Base-by-base conservation (phyloP, 2,329 filamentous ascomycete species). In the Canariomyces notabilis region DNA sequence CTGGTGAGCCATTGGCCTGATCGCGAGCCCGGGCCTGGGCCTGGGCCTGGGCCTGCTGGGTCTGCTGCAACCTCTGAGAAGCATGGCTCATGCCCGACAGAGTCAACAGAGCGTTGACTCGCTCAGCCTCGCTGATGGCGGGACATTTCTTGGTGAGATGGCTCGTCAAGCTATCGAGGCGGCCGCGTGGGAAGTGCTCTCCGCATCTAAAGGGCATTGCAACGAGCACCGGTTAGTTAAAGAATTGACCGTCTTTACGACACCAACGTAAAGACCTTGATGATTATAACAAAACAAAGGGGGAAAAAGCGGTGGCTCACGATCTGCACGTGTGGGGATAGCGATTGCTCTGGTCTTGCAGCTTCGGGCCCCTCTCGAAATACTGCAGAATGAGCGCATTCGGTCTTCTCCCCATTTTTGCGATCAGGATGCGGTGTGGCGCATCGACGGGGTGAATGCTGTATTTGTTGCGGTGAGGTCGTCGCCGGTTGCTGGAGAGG, bases 241-340 rank as follows among this genome's bases (percentile, higher is more conserved):
- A n/a, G n/a, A n/a, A n/a, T n/a, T n/a, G n/a, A n/a, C n/a, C n/a
- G n/a, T n/a, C n/a, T n/a, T n/a, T n/a, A n/a, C n/a, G n/a, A n/a
- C n/a, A n/a, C n/a, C n/a, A n/a, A n/a, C n/a, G n/a, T n/a, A n/a
- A n/a, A n/a, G n/a, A n/a, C n/a, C n/a, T 26, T 34, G 26, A 18
- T 40, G 19, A 39, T 22, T 21, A 26, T 12, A 39, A 21, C 16
- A 32, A 35, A n/a, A 39, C 26, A 15, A 20, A 34, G 26, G 22
- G 12, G 5, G 21, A 44, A 42, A 38, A 46, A 50, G 36, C 44
- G 49, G 54, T 42, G 38, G 32, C 55, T 55, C 50, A 59, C 55
- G 82, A 77, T 66, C 87, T 91, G 78, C 89, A 95, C 11, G 87
- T 93, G 63, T 95, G 88, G 58, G 88, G 83, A 63, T 96, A 96